Conservation (phyloP, 257 asterid species). For the Craterostigma plantagineum region DNA sequence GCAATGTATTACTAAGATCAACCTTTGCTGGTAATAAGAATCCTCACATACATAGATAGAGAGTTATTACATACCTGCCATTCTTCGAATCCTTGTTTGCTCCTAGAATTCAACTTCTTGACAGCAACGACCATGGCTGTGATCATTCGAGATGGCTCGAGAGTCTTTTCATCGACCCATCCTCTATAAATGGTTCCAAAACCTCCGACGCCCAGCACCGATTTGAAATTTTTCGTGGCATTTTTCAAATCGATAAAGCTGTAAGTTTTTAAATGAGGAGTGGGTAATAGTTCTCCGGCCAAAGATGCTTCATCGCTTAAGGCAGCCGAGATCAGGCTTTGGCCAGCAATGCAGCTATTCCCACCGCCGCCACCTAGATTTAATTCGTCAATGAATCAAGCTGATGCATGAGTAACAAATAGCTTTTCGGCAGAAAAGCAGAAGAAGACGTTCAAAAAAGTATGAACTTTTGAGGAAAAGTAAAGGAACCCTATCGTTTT, state of each 20-base stretch:
- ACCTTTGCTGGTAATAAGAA: neutral
- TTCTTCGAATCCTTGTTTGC: constrained; percentile 40
- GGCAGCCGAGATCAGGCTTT: constrained; percentile 22
- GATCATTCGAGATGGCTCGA: constrained; percentile 20
- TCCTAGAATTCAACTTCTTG: constrained; percentile 34
- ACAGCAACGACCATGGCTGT: constrained; percentile 33
- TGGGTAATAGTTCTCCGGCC: constrained; percentile 22
- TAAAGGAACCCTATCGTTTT: too few species aligned
- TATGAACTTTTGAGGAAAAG: too few species aligned
- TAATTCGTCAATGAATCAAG: too few species aligned
- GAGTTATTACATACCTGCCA: constrained; percentile 24
- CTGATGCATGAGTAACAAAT: too few species aligned
- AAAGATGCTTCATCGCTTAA: constrained; percentile 18
- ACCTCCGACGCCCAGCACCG: constrained; percentile 38
- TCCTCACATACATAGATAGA: too few species aligned
- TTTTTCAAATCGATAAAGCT: constrained; percentile 27
- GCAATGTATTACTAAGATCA: neutral
- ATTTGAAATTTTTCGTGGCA: constrained; percentile 25
- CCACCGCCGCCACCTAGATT: too few species aligned
- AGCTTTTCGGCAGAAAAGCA: too few species aligned
- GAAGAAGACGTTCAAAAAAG: too few species aligned
- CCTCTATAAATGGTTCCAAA: constrained; percentile 45
- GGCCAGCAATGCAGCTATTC: constrained; percentile 22
- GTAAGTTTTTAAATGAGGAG: constrained; percentile 20
- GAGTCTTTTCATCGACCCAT: constrained; percentile 35